A percentile compares a stretch with the other conserved stretches of the same genome.
Conservation (phyloP, 208 protist species). For the Leishmania gerbilli region DNA sequence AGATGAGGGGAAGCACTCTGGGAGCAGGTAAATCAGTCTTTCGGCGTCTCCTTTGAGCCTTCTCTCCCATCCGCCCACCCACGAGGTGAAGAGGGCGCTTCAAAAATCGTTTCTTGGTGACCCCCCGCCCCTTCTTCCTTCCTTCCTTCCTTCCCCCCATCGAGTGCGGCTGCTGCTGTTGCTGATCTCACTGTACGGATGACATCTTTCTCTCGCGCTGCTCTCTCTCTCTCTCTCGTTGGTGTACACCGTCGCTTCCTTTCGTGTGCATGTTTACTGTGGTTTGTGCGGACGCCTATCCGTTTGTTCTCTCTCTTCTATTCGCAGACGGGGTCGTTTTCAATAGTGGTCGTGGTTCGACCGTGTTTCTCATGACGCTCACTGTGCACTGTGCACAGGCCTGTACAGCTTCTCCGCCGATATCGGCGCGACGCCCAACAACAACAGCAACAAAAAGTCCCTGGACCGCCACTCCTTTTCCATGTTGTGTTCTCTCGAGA, state of each 20-base stretch:
- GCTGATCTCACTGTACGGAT: background rate
- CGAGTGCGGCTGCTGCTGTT: background rate
- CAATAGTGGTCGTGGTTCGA: background rate
- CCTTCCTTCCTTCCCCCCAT: background rate
- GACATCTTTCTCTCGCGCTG: background rate
- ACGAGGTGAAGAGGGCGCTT: background rate
- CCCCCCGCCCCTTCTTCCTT: background rate
- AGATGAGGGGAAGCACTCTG: background rate
- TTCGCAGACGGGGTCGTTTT: background rate
- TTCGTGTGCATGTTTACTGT: background rate
- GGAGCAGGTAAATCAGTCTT: background rate
- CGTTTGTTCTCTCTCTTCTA: background rate
- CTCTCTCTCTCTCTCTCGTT: background rate
- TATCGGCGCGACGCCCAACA: background rate
- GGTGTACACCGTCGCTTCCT: background rate
- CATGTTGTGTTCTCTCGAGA: background rate
- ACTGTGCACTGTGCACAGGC: background rate
- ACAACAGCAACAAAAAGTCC: background rate
- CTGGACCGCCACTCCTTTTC: background rate
- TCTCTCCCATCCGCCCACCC: background rate
- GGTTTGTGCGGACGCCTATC: background rate
- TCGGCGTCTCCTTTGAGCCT: background rate
- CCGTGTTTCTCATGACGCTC: background rate
- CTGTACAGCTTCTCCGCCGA: background rate
- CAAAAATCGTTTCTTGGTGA: background rate